Percentiles rank a stretch among this genome's conserved stretches.
Conservation (phyloP, 768 basidiomycete species). For the Cystobasidium tubakii region DNA sequence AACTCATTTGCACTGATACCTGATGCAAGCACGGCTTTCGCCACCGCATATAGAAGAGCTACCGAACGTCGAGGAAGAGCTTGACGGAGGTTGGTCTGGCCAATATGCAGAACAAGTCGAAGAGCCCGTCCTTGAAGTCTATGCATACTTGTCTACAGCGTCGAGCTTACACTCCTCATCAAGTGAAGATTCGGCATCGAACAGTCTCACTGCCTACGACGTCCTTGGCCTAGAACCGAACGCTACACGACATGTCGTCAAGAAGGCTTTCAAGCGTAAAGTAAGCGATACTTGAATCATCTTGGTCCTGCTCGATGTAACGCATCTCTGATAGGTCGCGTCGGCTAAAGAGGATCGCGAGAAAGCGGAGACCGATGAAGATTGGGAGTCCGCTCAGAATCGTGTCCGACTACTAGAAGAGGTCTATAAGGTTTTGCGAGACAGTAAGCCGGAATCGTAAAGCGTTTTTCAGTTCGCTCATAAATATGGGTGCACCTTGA, state of each 20-base stretch:
- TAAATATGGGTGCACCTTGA: not conserved
- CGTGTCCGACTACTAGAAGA: not conserved
- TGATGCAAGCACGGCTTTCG: no score
- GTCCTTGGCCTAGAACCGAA: not conserved
- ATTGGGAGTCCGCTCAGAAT: not conserved
- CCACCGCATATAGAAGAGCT: no score
- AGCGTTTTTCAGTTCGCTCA: no score
- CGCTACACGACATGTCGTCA: constrained; percentile 7
- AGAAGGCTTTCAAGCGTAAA: constrained; percentile 1
- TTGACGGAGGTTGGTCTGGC: no score
- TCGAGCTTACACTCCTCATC: not conserved
- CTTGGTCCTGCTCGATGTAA: not conserved
- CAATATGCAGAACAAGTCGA: no score
- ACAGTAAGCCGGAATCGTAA: not conserved
- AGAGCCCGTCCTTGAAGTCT: not conserved
- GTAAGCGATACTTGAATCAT: not conserved
- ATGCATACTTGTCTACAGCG: not conserved
- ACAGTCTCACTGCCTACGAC: not conserved
- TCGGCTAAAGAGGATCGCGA: not conserved
- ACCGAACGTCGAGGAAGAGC: no score
- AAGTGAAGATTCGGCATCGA: not conserved
- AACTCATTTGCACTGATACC: no score
- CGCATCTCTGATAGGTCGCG: not conserved
- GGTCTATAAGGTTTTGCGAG: not conserved
- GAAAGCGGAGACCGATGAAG: not conserved